Conservation (phyloP, 495 filamentous ascomycete genomes). For the Hyaloscypha finlandica region DNA sequence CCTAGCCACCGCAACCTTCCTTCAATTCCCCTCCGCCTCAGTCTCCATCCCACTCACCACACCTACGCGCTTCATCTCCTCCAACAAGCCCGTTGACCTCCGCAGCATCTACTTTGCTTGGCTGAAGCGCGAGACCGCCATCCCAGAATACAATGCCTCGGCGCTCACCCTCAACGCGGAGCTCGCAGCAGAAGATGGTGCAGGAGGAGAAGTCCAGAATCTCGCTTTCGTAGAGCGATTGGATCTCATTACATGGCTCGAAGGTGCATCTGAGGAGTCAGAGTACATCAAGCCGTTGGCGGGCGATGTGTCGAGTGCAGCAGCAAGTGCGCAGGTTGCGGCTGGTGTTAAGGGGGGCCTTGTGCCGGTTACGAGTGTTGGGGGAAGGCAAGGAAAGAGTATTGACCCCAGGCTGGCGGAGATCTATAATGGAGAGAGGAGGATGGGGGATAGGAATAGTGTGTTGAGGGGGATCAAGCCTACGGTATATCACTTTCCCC, state of each 20-base stretch:
- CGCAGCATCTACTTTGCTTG: constrained; percentile 95
- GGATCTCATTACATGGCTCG: constrained; percentile 89
- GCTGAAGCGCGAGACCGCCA: constrained; percentile 84
- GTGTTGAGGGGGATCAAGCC: constrained; percentile 87
- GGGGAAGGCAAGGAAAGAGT: constrained; percentile 50
- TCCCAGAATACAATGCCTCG: constrained; percentile 85
- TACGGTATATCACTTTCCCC: constrained; percentile 58
- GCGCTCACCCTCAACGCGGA: constrained; percentile 81
- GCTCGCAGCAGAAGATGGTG: constrained; percentile 57
- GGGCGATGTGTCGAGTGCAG: constrained; percentile 51
- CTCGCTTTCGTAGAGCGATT: constrained; percentile 87
- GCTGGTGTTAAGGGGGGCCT: constrained; percentile 48
- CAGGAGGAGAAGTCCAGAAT: constrained; percentile 68
- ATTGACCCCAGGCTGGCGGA: constrained; percentile 79
- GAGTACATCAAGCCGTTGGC: constrained; percentile 89
- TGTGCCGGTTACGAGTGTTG: constrained; percentile 53
- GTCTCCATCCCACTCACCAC: constrained; percentile 71
- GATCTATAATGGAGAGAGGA: constrained; percentile 88
- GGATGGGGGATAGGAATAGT: constrained; percentile 89
- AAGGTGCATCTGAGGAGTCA: constrained; percentile 82
- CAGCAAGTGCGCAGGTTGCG: constrained; percentile 50
- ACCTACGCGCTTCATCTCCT: constrained; percentile 81
- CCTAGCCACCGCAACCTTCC: constrained; percentile 77
- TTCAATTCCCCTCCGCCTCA: constrained; percentile 69
- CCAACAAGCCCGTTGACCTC: constrained; percentile 74